Percentiles rank a stretch among this genome's conserved stretches.
These are phyloP conservation scores for Xanthoconium stramineum DNA, from an alignment of 768 basidiomycete species.

Conservation along the genomic window DNA sequence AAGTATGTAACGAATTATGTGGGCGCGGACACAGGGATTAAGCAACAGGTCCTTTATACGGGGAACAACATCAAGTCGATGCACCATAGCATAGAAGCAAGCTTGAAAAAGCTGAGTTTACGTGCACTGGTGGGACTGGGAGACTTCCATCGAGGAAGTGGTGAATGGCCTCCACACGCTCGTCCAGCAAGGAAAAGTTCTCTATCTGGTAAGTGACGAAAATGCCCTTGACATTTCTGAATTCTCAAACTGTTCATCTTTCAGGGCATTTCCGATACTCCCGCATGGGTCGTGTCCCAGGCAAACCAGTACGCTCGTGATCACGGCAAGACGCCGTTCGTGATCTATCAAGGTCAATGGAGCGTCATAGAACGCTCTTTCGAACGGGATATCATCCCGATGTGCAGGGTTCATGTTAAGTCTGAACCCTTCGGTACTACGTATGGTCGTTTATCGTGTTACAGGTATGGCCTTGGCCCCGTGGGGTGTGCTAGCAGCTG, in stretches of 20 bases:
- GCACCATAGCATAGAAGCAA: conserved; percentile 28
- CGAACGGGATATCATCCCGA: conserved; percentile 43
- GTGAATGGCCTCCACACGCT: conserved; percentile 44
- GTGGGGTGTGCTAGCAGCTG: conserved; percentile 35
- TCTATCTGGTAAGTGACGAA: conserved; percentile 30
- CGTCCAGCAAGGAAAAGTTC: conserved; percentile 42
- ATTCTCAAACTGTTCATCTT: background rate
- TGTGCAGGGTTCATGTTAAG: conserved; percentile 27
- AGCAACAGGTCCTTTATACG: conserved; percentile 26
- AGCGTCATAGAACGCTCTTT: conserved; percentile 35
- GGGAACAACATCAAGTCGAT: conserved; percentile 40
- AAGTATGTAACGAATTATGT: conserved; percentile 20
- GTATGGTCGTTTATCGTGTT: background rate
- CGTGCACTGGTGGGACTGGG: conserved; percentile 51
- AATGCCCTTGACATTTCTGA: background rate
- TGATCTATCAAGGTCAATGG: conserved; percentile 42
- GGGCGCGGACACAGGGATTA: conserved; percentile 9
- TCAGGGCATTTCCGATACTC: conserved; percentile 31
- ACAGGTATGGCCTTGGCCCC: conserved; percentile 36
- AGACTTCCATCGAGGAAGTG: conserved; percentile 42
- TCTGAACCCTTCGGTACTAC: background rate
- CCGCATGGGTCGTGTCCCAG: conserved; percentile 39
- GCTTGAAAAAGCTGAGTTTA: conserved; percentile 53
- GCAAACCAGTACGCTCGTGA: conserved; percentile 42
- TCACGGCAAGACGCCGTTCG: conserved; percentile 44